phyloP scores from a whole-genome alignment of 768 basidiomycete genomes.

The Serendipita sp. region DNA sequence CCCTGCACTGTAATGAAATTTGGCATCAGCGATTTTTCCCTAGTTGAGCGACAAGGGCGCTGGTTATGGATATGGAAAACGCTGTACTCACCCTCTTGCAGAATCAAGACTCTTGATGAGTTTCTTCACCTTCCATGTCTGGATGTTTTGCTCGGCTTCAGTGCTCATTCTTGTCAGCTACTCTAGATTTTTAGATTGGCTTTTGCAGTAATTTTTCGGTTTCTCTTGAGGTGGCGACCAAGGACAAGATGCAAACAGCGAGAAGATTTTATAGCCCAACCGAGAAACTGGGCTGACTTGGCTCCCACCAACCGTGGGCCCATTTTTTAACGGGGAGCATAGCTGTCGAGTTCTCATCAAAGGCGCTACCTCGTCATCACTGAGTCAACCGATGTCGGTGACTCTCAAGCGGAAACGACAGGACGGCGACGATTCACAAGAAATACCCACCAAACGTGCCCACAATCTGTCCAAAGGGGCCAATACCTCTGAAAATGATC shows the following conservation, averaged over 20 bases:
- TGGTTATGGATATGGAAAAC: neutral
- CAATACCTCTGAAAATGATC: neutral
- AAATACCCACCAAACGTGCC: neutral
- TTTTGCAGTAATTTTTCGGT: neutral
- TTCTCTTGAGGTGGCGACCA: neutral
- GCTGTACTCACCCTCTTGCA: slow-evolving; percentile 57
- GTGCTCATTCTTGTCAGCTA: neutral
- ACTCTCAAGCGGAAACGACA: slow-evolving; percentile 2
- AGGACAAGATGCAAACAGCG: neutral
- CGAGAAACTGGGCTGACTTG: neutral
- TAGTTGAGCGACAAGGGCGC: neutral
- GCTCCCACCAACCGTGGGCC: neutral
- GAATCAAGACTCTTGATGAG: slow-evolving; percentile 95
- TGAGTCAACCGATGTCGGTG: neutral
- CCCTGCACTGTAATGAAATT: slow-evolving; percentile 43
- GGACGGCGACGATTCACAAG: neutral
- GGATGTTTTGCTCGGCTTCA: slow-evolving; percentile 80
- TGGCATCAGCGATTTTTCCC: neutral
- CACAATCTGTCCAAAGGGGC: neutral
- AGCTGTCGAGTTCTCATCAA: neutral
- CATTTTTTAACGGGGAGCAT: neutral
- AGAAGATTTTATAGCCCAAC: neutral
- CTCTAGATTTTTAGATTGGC: too few relatives aligned
- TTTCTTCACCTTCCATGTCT: slow-evolving; percentile 98
- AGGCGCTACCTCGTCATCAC: neutral